phyloP scores from a whole-genome alignment of 108 stramenopile genomes.

The Chaetoceros tenuissimus region DNA sequence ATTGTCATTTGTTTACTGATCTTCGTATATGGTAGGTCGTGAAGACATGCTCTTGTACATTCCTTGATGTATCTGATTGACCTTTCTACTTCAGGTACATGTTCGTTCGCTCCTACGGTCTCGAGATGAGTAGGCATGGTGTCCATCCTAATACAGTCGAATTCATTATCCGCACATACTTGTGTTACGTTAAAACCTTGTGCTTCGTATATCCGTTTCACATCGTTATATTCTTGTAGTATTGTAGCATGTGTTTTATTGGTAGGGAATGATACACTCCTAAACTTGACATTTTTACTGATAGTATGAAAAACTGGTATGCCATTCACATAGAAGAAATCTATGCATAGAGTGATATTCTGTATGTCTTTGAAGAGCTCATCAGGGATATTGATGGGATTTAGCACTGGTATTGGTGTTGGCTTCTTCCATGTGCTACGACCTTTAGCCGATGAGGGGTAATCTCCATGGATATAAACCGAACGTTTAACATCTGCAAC shows the following conservation, averaged over 20 bases:
- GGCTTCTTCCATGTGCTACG: background rate
- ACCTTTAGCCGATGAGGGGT: background rate
- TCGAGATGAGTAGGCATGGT: constrained; percentile 2
- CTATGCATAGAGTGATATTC: constrained; percentile 16
- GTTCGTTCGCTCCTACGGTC: constrained; percentile 18
- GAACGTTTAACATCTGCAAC: background rate
- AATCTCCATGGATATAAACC: background rate
- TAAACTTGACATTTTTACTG: constrained; percentile 1
- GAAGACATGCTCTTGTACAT: constrained; percentile 9
- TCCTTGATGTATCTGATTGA: constrained; percentile 18
- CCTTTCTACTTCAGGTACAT: constrained; percentile 35
- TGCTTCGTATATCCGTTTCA: background rate
- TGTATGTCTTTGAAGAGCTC: constrained; percentile 12
- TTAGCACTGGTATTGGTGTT: background rate
- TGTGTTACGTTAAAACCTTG: background rate
- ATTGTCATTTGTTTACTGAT: background rate
- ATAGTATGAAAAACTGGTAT: constrained; percentile 25
- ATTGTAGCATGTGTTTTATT: background rate
- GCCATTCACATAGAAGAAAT: constrained; percentile 15
- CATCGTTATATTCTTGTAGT: background rate
- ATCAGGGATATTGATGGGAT: constrained; percentile 5
- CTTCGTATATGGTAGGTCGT: constrained; percentile 18
- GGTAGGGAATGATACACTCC: background rate
- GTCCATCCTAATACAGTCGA: background rate
- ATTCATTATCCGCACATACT: background rate